These are phyloP conservation scores for Choricystis sp. DNA, from an alignment of 139 green algal genomes.

Conservation along the genomic window DNA sequence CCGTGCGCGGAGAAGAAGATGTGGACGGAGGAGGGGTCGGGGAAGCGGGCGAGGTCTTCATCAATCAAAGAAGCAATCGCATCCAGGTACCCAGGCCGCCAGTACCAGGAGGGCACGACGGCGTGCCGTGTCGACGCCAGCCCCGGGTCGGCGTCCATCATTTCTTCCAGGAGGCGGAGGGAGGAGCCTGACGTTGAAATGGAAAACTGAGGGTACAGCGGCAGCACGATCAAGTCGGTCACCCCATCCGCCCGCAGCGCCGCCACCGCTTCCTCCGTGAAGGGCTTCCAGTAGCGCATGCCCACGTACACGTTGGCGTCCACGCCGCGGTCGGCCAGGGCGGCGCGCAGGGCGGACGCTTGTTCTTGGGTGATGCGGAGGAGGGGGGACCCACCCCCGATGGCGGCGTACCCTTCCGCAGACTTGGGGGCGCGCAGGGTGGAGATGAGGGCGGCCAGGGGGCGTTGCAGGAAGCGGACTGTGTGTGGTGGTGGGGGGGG, in stretches of 20 bases:
- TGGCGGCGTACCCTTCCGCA: slow-evolving; percentile 76
- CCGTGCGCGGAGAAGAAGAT: slow-evolving; percentile 97
- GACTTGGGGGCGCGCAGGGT: slow-evolving; percentile 73
- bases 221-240: slow-evolving; percentile 74
- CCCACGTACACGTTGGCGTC: slow-evolving; percentile 76
- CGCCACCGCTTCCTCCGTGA: slow-evolving; percentile 54
- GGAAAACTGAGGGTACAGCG: slow-evolving; percentile 92
- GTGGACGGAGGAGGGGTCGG: slow-evolving; percentile 17
- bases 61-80: slow-evolving; percentile 91
- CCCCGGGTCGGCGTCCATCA: slow-evolving; percentile 37
- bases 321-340: slow-evolving; percentile 27
- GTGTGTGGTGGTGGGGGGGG: background rate
- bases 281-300: slow-evolving; percentile 99
- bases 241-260: slow-evolving; percentile 70
- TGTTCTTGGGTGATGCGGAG: slow-evolving; percentile 89
- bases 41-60: slow-evolving; percentile 47
- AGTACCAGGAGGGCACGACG: slow-evolving; percentile 55
- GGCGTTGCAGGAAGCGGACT: slow-evolving; percentile 60
- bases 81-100: slow-evolving; percentile 76
- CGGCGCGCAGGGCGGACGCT: slow-evolving; percentile 44
- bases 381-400: slow-evolving; percentile 89
- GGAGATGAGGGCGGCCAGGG: slow-evolving; percentile 70
- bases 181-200: slow-evolving; percentile 84
- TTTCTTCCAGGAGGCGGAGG: slow-evolving; percentile 76
- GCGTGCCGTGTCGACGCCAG: slow-evolving; percentile 17